Evolutionary conservation across 1,284 basidiomycete genomes (phyloP).

Genomic region (Leccinum colubrinum): DNA sequence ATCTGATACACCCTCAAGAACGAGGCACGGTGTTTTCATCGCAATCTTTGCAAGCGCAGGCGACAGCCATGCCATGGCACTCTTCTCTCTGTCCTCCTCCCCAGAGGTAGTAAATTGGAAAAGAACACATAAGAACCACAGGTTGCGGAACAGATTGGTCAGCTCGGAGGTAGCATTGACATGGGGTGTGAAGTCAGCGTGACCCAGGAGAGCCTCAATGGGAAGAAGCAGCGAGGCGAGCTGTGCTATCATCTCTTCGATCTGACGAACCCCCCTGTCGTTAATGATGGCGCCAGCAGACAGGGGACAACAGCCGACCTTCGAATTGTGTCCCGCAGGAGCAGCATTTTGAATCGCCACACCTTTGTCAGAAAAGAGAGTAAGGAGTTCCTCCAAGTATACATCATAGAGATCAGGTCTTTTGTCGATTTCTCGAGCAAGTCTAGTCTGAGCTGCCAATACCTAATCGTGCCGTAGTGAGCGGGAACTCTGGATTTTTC

Average conservation of each 20-base stretch:
- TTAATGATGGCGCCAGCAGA: constrained; percentile 5
- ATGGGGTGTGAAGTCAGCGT: constrained; percentile 71
- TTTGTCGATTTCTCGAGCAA: constrained; percentile 74
- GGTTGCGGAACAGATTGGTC: constrained; percentile 86
- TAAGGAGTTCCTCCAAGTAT: constrained; percentile 85
- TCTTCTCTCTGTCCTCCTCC: constrained; percentile 45
- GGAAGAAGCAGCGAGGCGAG: constrained; percentile 85
- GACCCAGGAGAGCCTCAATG: constrained; percentile 86
- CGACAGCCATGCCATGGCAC: constrained; percentile 73
- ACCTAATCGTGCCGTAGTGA: constrained; percentile 43
- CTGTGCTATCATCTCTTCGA: constrained; percentile 84
- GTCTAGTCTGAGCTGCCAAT: constrained; percentile 83
- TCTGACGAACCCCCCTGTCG: constrained; percentile 39
- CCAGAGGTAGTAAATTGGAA: constrained; percentile 65
- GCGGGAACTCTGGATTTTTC: not conserved
- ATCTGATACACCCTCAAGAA: constrained; percentile 83
- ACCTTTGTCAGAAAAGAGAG: constrained; percentile 89
- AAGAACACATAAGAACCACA: constrained; percentile 92
- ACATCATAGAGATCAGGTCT: constrained; percentile 75
- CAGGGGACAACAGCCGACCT: constrained; percentile 42
- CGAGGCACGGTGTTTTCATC: constrained; percentile 82
- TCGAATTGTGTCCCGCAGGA: constrained; percentile 59
- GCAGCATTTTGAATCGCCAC: constrained; percentile 85
- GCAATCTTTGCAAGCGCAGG: constrained; percentile 83
- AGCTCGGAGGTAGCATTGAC: constrained; percentile 57